A percentile compares a stretch with the other conserved stretches of the same genome.
Conservation (phyloP, 2,329 filamentous ascomycete species). For the Knoxdaviesia proteae region DNA sequence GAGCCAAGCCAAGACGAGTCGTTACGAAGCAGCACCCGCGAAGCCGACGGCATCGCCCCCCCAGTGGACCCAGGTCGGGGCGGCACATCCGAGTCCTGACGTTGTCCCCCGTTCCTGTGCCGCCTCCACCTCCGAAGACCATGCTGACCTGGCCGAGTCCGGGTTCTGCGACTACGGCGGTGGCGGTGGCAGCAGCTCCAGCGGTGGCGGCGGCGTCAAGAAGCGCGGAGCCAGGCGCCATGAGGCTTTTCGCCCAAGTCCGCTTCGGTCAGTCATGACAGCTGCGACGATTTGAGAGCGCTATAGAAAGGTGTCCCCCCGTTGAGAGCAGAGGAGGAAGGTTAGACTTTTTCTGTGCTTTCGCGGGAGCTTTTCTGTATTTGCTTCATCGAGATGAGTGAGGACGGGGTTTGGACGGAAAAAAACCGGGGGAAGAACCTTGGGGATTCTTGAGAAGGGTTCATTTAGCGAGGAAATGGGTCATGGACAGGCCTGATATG, state of each 20-base stretch:
- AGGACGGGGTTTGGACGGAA: too few species aligned
- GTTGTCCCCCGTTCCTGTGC: conserved; percentile 14
- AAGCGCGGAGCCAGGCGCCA: conserved; percentile 22
- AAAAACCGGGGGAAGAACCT: too few species aligned
- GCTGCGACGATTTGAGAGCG: too few species aligned
- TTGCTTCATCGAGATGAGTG: too few species aligned
- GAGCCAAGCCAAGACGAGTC: conserved; percentile 25
- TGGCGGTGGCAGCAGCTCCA: conserved; percentile 6
- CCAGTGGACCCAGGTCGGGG: conserved; percentile 18
- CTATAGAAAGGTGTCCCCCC: too few species aligned
- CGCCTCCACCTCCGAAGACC: conserved; percentile 17
- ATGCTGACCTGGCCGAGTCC: conserved; percentile 13
- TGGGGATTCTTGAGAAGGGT: too few species aligned
- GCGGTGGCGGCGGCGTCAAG: conserved; percentile 25
- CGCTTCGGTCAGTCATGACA: conserved; percentile 47
- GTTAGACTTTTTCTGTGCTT: too few species aligned
- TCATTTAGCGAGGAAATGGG: too few species aligned
- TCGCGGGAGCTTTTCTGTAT: too few species aligned
- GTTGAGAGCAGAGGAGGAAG: too few species aligned
- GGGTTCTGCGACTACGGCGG: conserved; percentile 12
- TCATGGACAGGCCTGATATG: too few species aligned
- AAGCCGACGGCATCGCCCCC: conserved; percentile 18
- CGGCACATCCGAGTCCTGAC: conserved; percentile 11
- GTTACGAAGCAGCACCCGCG: conserved; percentile 16
- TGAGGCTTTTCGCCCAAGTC: conserved; percentile 40